phyloP scores from a whole-genome alignment of 179 eudicot genomes.

The Amaranthus tricolor region DNA sequence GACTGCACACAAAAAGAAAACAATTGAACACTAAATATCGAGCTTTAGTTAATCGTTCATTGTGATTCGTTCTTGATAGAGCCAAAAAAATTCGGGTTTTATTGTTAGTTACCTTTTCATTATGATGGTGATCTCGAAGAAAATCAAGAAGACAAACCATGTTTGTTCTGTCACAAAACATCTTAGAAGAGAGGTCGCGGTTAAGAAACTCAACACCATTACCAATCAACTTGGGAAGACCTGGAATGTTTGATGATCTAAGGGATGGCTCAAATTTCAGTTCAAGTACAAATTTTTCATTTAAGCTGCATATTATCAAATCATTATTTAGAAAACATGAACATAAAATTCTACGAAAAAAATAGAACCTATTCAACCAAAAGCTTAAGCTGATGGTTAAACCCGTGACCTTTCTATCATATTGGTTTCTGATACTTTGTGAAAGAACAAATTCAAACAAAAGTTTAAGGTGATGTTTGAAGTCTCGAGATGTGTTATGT shows the following conservation, averaged over 20 bases:
- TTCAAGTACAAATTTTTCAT: conserved; percentile 68
- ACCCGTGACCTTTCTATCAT: too few species aligned
- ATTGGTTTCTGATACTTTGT: too few species aligned
- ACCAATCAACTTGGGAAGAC: conserved; percentile 75
- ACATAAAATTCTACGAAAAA: too few species aligned
- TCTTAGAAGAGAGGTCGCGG: conserved; percentile 72
- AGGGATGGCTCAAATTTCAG: conserved; percentile 76
- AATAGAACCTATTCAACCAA: too few species aligned
- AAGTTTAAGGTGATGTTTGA: neutral
- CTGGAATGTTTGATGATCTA: conserved; percentile 58
- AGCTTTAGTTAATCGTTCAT: neutral
- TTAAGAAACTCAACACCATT: conserved; percentile 85
- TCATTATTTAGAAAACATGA: neutral
- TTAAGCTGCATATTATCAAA: conserved; percentile 19
- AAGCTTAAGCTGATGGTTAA: too few species aligned
- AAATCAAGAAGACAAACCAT: conserved; percentile 68
- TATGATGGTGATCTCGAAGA: conserved; percentile 56
- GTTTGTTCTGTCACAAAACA: conserved; percentile 75
- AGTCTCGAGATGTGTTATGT: neutral
- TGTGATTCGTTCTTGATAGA: neutral
- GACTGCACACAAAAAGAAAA: conserved; percentile 41
- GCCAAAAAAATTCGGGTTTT: neutral
- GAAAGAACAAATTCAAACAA: too few species aligned
- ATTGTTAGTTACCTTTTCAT: conserved; percentile 48
- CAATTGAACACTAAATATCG: neutral